phyloP scores from a whole-genome alignment of 441 rosid species.

The Dalechampia spathulata region DNA sequence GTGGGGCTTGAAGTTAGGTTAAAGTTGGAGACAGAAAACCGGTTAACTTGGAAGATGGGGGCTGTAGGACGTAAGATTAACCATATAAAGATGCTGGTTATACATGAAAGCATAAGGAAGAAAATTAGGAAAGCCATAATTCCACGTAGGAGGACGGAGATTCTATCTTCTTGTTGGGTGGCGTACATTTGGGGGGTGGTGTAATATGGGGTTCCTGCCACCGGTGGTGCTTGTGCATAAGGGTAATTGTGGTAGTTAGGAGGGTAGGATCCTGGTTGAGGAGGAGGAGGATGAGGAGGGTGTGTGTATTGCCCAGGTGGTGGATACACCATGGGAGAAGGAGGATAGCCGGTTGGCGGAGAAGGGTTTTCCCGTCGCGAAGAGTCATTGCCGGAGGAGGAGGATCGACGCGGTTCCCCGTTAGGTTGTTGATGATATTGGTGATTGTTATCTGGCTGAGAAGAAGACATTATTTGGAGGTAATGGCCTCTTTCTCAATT shows the following conservation, averaged over 20 bases:
- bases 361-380: too few relatives aligned
- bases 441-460: too few relatives aligned
- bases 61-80: slow-evolving; percentile 49
- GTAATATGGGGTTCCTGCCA: slow-evolving; percentile 26
- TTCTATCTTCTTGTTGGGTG: not conserved
- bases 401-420: too few relatives aligned
- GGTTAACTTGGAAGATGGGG: slow-evolving; percentile 34
- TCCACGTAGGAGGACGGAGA: slow-evolving; percentile 27
- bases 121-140: slow-evolving; percentile 29
- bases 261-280: too few relatives aligned
- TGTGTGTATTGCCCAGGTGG: slow-evolving; percentile 12
- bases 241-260: slow-evolving; percentile 18
- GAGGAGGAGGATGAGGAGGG: not conserved
- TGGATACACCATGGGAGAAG: slow-evolving; percentile 12
- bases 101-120: slow-evolving; percentile 31
- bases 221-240: slow-evolving; percentile 32
- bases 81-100: slow-evolving; percentile 28
- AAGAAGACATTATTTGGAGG: too few relatives aligned
- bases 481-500: too few relatives aligned
- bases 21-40: slow-evolving; percentile 54
- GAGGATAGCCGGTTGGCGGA: not conserved
- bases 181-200: slow-evolving; percentile 14
- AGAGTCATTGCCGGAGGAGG: slow-evolving; percentile 5
- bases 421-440: too few relatives aligned
- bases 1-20: slow-evolving; percentile 25